phyloP scores from a whole-genome alignment of 805 yeast species.

The Peterozyma xylosa region DNA sequence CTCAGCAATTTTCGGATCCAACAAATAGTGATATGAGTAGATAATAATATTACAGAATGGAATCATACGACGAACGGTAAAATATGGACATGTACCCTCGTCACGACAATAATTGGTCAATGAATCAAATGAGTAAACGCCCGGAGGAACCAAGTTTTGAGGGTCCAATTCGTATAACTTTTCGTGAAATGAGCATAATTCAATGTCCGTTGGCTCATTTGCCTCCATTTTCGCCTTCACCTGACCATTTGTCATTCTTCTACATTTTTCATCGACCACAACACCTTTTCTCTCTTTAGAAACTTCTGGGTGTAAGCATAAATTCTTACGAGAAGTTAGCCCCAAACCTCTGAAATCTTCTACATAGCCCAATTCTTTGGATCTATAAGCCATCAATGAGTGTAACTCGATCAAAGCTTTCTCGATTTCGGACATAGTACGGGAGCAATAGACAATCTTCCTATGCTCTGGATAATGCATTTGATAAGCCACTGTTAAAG shows the following conservation, averaged over 20 bases:
- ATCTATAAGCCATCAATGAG: conserved; percentile 78
- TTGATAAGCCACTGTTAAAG: conserved; percentile 92
- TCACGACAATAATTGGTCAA: conserved; percentile 69
- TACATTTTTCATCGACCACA: conserved; percentile 92
- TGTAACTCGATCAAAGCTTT: conserved; percentile 91
- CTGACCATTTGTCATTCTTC: conserved; percentile 90
- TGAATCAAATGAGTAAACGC: conserved; percentile 91
- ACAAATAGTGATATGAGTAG: conserved; percentile 90
- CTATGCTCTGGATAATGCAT: conserved; percentile 89
- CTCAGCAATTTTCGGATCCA: conserved; percentile 96
- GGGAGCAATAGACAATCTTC: conserved; percentile 93
- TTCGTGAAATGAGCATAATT: conserved; percentile 85
- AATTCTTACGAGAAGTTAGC: conserved; percentile 85
- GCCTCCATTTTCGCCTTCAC: conserved; percentile 59
- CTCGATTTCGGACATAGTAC: conserved; percentile 99
- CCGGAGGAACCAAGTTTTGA: conserved; percentile 81
- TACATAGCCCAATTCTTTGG: conserved; percentile 72
- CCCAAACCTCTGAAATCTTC: conserved; percentile 96
- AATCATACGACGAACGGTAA: conserved; percentile 96
- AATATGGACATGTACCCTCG: conserved; percentile 88
- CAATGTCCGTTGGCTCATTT: conserved; percentile 47
- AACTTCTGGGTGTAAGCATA: conserved; percentile 85
- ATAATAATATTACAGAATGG: conserved; percentile 89
- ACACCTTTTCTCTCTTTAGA: conserved; percentile 84
- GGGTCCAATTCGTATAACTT: conserved; percentile 82